These are phyloP conservation scores for Eucalyptus pumila DNA, from an alignment of 345 rosid species.

Conservation along the genomic window DNA sequence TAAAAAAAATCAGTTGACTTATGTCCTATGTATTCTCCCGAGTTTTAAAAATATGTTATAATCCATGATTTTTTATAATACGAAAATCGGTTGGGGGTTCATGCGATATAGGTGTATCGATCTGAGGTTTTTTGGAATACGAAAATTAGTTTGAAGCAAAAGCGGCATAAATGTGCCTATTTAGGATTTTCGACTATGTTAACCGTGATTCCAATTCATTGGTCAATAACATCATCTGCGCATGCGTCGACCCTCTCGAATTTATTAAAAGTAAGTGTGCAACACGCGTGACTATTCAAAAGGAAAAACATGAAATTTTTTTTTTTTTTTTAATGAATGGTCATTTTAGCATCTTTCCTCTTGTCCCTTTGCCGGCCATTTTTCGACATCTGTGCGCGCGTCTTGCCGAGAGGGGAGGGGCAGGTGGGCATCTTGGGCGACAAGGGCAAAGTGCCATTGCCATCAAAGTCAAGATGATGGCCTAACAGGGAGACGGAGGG, in stretches of 20 bases:
- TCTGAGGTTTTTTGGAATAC: accelerated
- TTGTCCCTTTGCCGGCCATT: neutral
- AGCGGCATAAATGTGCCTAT: accelerated
- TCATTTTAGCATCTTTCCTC: neutral
- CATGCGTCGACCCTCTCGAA: neutral
- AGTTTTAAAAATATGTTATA: neutral
- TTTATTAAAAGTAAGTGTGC: neutral
- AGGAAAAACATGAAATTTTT: neutral
- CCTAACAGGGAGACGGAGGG: neutral
- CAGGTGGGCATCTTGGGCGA: neutral
- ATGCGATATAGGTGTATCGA: accelerated
- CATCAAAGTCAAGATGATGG: neutral
- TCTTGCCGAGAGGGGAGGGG: neutral
- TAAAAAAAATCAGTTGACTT: accelerated
- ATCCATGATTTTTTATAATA: neutral
- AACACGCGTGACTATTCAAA: neutral
- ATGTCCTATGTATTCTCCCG: accelerated
- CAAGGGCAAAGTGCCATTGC: neutral
- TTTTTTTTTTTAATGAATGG: accelerated
- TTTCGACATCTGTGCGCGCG: neutral
- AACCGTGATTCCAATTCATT: neutral
- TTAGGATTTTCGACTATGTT: neutral
- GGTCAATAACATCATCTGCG: neutral
- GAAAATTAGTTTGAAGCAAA: neutral
- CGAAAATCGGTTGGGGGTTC: accelerated